These are phyloP conservation scores for Rhinocladiella similis DNA, from an alignment of 2,329 filamentous ascomycete genomes.

Conservation along the genomic window DNA sequence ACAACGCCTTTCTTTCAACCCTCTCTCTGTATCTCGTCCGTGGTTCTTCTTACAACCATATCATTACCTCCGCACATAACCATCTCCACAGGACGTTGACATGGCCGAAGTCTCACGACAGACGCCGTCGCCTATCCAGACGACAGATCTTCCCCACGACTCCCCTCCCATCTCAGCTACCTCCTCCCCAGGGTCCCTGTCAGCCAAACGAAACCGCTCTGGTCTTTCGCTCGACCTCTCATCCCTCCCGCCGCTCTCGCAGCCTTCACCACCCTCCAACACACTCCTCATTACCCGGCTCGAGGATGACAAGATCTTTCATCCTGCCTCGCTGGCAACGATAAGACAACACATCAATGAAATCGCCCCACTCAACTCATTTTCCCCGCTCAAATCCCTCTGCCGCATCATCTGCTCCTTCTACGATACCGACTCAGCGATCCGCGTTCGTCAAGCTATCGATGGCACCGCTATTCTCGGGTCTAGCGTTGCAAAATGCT, in stretches of 20 bases:
- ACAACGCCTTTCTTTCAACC: neutral
- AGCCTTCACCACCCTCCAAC: constrained; percentile 50
- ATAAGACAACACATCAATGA: constrained; percentile 45
- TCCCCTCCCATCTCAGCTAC: constrained; percentile 32
- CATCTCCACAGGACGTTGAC: neutral
- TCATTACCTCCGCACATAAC: neutral
- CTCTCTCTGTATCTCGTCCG: neutral
- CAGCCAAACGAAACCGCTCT: constrained; percentile 27
- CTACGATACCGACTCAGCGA: constrained; percentile 42
- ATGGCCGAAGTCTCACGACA: constrained; percentile 18
- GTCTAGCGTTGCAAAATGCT: constrained; percentile 43
- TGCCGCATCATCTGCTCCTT: constrained; percentile 54
- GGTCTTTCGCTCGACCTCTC: constrained; percentile 49
- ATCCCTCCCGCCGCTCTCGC: constrained; percentile 44
- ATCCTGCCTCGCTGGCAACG: constrained; percentile 42
- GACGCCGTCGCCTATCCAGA: constrained; percentile 16
- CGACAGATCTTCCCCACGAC: constrained; percentile 12
- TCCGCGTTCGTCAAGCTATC: constrained; percentile 45
- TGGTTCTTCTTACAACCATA: neutral
- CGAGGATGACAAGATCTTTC: constrained; percentile 47
- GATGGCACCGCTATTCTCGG: constrained; percentile 39
- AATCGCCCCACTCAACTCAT: constrained; percentile 48
- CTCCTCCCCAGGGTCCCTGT: constrained; percentile 33
- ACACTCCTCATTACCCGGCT: constrained; percentile 53
- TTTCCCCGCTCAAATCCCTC: constrained; percentile 52